Percentiles rank a stretch among this genome's conserved stretches.
Evolutionary conservation across 768 basidiomycete species (phyloP).

Genomic region (Sarcomyxa edulis): DNA sequence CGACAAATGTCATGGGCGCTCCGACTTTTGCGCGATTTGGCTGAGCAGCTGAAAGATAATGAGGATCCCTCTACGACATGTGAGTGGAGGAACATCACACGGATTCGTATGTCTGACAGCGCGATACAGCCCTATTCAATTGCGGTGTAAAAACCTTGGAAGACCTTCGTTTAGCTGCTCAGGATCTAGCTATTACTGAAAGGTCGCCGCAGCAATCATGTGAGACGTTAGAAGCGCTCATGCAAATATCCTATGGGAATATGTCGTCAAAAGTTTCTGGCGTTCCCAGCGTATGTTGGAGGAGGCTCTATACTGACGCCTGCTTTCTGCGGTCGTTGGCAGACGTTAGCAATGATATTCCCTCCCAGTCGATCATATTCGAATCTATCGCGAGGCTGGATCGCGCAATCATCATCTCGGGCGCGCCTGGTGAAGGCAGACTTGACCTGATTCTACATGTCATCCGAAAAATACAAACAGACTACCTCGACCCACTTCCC

Average conservation of each 20-base stretch:
- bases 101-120: too few species aligned
- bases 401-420: constrained; percentile 77
- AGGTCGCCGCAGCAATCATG: neutral
- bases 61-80: constrained; percentile 1
- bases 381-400: constrained; percentile 64
- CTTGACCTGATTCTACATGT: constrained; percentile 58
- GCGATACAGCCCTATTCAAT: constrained; percentile 2
- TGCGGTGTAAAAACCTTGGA: constrained; percentile 3
- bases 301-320: constrained; percentile 73
- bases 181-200: constrained; percentile 1
- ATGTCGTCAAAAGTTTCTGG: constrained; percentile 37
- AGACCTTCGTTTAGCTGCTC: constrained; percentile 2
- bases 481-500: constrained; percentile 12
- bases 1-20: constrained; percentile 4
- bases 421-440: constrained; percentile 58
- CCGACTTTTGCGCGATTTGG: neutral
- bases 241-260: constrained; percentile 38
- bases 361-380: constrained; percentile 18
- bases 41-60: constrained; percentile 3
- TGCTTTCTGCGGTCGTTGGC: constrained; percentile 52
- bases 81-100: too few species aligned
- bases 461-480: constrained; percentile 55
- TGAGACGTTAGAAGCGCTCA: constrained; percentile 34
- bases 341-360: constrained; percentile 14
- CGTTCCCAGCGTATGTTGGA: constrained; percentile 41